phyloP scores from a whole-genome alignment of 2,329 filamentous ascomycete genomes.

The Neofusicoccum umdonicola region DNA sequence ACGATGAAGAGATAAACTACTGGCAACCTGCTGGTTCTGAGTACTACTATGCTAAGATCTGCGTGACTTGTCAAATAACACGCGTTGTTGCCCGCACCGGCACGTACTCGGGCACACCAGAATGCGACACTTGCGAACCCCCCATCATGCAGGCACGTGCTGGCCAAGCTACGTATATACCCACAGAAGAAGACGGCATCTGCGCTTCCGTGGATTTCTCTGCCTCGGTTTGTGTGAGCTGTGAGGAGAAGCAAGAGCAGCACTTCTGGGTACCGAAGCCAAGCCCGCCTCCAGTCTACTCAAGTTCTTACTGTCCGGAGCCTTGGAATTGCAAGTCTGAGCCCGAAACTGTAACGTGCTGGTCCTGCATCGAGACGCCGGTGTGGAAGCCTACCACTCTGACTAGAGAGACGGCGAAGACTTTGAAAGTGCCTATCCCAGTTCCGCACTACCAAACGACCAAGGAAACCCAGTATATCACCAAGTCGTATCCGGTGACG shows the following conservation, averaged over 20 bases:
- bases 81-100: background rate
- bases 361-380: background rate
- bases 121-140: background rate
- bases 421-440: background rate
- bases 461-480: background rate
- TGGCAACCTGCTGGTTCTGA: background rate
- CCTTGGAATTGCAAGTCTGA: background rate
- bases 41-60: conserved; percentile 2
- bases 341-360: background rate
- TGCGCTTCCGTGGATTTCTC: background rate
- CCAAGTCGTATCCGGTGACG: background rate
- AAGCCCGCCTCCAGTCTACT: background rate
- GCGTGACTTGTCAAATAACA: background rate
- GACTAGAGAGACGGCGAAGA: background rate
- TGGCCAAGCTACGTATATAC: background rate
- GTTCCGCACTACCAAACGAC: background rate
- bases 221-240: background rate
- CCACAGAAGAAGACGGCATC: background rate
- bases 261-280: conserved; percentile 3
- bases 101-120: background rate
- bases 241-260: background rate
- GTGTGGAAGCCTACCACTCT: background rate
- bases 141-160: conserved; percentile 1
- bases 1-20: background rate
- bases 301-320: background rate